Conservation (phyloP, 2,329 filamentous ascomycete genomes). For the Fusarium subtropicale region DNA sequence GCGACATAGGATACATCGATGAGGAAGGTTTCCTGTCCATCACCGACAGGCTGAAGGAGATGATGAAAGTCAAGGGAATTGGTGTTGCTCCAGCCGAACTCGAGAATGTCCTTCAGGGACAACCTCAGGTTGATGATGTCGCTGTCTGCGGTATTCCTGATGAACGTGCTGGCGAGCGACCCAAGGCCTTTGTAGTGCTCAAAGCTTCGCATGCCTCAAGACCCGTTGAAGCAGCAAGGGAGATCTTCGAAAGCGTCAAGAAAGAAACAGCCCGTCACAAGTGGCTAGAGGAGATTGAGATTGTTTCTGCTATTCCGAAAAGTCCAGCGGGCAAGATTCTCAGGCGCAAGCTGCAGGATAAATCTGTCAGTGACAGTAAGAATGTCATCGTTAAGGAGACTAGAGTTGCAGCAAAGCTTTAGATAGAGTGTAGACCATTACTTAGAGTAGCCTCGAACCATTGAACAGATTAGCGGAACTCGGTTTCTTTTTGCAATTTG, state of each 20-base stretch:
- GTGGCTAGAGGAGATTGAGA: conserved; percentile 18
- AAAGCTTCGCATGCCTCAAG: neutral
- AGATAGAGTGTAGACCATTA: too few relatives aligned
- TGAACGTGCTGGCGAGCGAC: neutral
- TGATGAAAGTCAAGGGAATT: conserved; percentile 24
- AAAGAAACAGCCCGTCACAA: neutral
- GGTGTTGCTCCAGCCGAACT: conserved; percentile 18
- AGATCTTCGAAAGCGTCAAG: neutral
- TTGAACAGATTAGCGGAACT: too few relatives aligned
- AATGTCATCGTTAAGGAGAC: neutral
- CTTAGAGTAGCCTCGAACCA: too few relatives aligned
- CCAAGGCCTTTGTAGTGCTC: conserved; percentile 9
- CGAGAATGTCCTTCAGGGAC: neutral
- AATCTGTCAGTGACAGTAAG: fast-evolving
- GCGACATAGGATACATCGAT: conserved; percentile 6
- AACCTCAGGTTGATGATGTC: neutral
- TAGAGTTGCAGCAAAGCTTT: neutral
- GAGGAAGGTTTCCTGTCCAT: conserved; percentile 1
- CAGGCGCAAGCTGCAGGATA: neutral
- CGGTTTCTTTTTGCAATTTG: too few relatives aligned
- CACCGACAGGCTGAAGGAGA: conserved; percentile 9
- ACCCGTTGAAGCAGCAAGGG: neutral
- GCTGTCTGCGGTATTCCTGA: neutral
- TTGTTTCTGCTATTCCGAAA: conserved; percentile 9
- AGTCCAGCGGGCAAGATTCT: conserved; percentile 5